These are phyloP conservation scores for Huntiella abstrusa DNA, from an alignment of 2,329 filamentous ascomycete species.

Conservation along the genomic window DNA sequence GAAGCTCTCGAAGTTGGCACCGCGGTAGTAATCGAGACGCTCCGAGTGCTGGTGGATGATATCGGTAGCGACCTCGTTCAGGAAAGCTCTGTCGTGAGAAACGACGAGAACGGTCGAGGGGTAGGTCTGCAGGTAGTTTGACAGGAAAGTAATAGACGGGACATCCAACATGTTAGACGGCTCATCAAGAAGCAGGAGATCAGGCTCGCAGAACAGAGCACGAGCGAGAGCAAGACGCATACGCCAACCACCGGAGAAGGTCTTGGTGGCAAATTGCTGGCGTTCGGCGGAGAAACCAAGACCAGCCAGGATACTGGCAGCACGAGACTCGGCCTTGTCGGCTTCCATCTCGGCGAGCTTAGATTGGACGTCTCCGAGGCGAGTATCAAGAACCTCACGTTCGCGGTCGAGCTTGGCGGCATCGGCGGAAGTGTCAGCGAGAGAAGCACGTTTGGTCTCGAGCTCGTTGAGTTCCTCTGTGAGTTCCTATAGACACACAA, in stretches of 20 bases:
- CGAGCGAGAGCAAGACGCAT: conserved; percentile 91
- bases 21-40: conserved; percentile 93
- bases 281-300: conserved; percentile 88
- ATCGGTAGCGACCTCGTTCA: conserved; percentile 97
- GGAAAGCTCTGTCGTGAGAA: conserved; percentile 95
- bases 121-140: conserved; percentile 84
- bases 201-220: conserved; percentile 94
- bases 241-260: conserved; percentile 98
- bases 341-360: conserved; percentile 98
- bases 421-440: conserved; percentile 86
- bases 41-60: conserved; percentile 98
- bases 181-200: conserved; percentile 90
- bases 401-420: conserved; percentile 70
- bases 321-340: conserved; percentile 89
- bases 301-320: conserved; percentile 89
- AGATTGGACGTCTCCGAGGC: conserved; percentile 72
- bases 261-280: conserved; percentile 85
- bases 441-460: conserved; percentile 53
- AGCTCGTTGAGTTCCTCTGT: conserved; percentile 54
- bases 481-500: conserved; percentile 40
- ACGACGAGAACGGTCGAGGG: conserved; percentile 91
- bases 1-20: conserved; percentile 92
- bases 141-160: conserved; percentile 95
- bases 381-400: conserved; percentile 75
- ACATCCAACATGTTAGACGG: conserved; percentile 99